Conservation (phyloP, 2,329 filamentous ascomycete species). For the Fusarium nelsonii region DNA sequence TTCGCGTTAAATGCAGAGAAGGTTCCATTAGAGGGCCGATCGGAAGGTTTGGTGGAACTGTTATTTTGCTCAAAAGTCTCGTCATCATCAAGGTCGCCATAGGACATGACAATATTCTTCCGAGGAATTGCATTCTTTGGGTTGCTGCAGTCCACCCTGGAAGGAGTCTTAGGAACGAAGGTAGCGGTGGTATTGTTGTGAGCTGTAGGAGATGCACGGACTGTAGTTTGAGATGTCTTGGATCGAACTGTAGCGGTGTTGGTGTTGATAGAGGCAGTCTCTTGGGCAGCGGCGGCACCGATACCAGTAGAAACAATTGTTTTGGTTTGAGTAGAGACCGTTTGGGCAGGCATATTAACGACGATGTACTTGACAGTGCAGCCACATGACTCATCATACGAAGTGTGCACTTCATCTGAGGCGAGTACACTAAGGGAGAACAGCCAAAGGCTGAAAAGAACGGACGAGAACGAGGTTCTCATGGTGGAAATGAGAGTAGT, state of each 20-base stretch:
- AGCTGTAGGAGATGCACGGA: neutral
- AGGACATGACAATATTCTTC: conserved; percentile 20
- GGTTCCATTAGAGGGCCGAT: conserved; percentile 11
- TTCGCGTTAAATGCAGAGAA: neutral
- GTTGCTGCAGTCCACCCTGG: conserved; percentile 5
- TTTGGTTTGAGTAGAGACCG: neutral
- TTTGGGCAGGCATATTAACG: conserved; percentile 15
- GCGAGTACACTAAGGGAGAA: neutral
- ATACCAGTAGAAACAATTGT: neutral
- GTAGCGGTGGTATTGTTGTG: conserved; percentile 18
- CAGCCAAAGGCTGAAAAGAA: conserved; percentile 27
- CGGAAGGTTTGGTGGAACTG: neutral
- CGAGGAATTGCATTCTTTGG: conserved; percentile 17
- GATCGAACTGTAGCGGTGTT: neutral
- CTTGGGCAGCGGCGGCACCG: neutral
- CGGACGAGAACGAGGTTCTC: conserved; percentile 29
- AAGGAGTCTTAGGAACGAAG: conserved; percentile 13
- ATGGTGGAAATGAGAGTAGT: conserved; percentile 1
- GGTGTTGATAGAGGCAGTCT: neutral
- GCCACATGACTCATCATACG: conserved; percentile 17
- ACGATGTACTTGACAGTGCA: conserved; percentile 27
- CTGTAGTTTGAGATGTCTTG: conserved; percentile 11
- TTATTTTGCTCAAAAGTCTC: neutral
- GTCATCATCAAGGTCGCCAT: neutral
- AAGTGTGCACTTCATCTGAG: neutral